Evolutionary conservation across 306 rosid genomes (phyloP).

Genomic region (cucumber (Cucumis sativus)): DNA sequence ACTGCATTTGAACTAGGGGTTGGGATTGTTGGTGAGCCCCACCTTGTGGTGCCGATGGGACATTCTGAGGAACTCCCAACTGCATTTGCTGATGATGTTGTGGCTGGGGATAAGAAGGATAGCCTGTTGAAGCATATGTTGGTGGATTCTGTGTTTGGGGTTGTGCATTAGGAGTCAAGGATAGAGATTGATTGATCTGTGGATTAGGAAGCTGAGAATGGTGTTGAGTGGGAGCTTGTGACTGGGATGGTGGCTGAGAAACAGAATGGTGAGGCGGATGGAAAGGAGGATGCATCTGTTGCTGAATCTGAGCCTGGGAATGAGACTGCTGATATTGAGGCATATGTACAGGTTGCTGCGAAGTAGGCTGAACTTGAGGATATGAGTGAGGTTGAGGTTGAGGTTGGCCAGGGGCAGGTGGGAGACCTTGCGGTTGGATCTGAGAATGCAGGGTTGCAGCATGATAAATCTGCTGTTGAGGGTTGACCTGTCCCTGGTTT

Average conservation of each 20-base stretch:
- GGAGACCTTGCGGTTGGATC: conserved; percentile 34
- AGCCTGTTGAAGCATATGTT: conserved; percentile 48
- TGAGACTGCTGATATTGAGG: conserved; percentile 68
- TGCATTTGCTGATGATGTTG: conserved; percentile 49
- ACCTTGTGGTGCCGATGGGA: conserved; percentile 34
- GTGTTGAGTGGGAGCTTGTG: conserved; percentile 31
- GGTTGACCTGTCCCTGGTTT: conserved; percentile 48
- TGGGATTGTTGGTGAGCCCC: conserved; percentile 40
- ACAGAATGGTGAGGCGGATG: conserved; percentile 45
- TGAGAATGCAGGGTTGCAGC: conserved; percentile 42
- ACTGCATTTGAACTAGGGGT: conserved; percentile 38
- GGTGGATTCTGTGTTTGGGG: conserved; percentile 46
- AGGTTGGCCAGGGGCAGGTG: conserved; percentile 37
- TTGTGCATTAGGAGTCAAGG: conserved; percentile 33
- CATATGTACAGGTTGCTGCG: conserved; percentile 43
- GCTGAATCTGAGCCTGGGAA: conserved; percentile 49
- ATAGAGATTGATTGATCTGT: conserved; percentile 26
- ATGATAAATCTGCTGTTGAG: conserved; percentile 46
- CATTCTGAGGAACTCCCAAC: conserved; percentile 40
- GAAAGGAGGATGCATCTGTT: conserved; percentile 44
- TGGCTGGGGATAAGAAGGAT: conserved; percentile 57
- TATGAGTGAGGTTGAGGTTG: conserved; percentile 33
- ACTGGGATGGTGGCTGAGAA: conserved; percentile 39
- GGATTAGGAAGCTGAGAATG: conserved; percentile 35
- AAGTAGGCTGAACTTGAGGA: conserved; percentile 26